Conservation (phyloP, 2,329 filamentous ascomycete species). For the Alternaria metachromatica region DNA sequence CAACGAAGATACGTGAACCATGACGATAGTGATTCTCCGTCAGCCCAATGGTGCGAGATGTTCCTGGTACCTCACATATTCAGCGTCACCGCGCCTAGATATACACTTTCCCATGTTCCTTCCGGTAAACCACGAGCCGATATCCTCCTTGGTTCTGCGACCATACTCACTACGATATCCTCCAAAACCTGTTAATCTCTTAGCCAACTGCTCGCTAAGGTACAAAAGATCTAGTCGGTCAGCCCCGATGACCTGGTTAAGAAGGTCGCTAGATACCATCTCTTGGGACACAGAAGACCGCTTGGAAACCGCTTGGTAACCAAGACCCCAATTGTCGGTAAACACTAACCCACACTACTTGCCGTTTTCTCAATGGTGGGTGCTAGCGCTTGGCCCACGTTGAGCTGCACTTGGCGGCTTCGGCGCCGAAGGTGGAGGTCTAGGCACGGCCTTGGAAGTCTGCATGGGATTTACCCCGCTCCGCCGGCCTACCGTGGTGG, state of each 20-base stretch:
- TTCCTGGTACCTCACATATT: background rate
- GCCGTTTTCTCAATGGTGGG: background rate
- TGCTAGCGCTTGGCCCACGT: conserved; percentile 23
- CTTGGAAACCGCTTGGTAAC: background rate
- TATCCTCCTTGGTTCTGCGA: background rate
- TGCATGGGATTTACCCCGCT: conserved; percentile 10
- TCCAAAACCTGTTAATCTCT: background rate
- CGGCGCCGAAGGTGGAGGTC: conserved; percentile 5
- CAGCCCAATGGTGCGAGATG: background rate
- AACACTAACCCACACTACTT: background rate
- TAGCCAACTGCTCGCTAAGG: background rate
- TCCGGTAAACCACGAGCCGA: background rate
- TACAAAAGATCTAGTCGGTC: background rate
- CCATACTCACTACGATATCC: background rate
- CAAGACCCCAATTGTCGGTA: conserved; percentile 9
- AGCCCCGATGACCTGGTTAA: conserved; percentile 5
- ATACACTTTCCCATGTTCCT: background rate
- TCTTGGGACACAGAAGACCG: background rate
- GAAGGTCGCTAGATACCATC: conserved; percentile 14
- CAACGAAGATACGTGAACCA: conserved; percentile 23
- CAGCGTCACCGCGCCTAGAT: background rate
- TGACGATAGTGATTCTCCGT: conserved; percentile 3
- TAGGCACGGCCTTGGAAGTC: conserved; percentile 15
- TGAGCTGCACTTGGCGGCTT: conserved; percentile 22
- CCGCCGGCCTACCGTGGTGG: background rate